Evolutionary conservation across 2,329 filamentous ascomycete species (phyloP), one percentile per base, ranked within the genome.

Genomic region (Colletotrichum musicola): DNA sequence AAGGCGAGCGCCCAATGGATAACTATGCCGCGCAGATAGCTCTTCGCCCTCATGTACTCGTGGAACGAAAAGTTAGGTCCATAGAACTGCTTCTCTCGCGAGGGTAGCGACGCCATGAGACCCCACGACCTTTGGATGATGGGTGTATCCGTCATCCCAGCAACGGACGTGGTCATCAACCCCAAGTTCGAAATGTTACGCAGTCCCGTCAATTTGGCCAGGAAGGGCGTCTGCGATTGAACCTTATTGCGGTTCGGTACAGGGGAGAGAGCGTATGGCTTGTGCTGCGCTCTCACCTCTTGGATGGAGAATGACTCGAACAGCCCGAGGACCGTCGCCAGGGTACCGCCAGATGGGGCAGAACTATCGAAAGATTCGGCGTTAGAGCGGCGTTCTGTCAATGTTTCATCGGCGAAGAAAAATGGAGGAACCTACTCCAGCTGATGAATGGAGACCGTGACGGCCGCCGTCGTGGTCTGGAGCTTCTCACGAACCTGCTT

Each of bases 51-150:
- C 75, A 83, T 81, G 74, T 86, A 88, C 77, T 91, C 87, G 42
- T 73, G 76, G 77, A 86, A 90, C 1, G 81, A 83, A 75, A 92
- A 92, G 35, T 86, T 86, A n/a, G 86, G 82, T 0, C 90, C 90
- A 72, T 92, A 92, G 47, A 81, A 82, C 62, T 86, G 77, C 20
- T 80, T 77, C 64, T 79, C 77, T 40, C 81, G 82, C 38, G 64
- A 60, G 7, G 84, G 81, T 3, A 81, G 80, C 62, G 80, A 76
- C n/a, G 81, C 78, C 10, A 88, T 77, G 1, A 92, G 78, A 16
- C 90, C 90, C 90, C 90, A 92, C 9, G 86, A 86, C 50, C 90
- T 83, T 70, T 90, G 84, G 6, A 92, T 85, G 18, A 88, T 80
- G 14, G 87, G 81, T 4, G 80, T 77, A 72, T 92, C 88, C 1